phyloP scores from a whole-genome alignment of 2,329 filamentous ascomycete genomes.

The Sporothrix humicola region DNA sequence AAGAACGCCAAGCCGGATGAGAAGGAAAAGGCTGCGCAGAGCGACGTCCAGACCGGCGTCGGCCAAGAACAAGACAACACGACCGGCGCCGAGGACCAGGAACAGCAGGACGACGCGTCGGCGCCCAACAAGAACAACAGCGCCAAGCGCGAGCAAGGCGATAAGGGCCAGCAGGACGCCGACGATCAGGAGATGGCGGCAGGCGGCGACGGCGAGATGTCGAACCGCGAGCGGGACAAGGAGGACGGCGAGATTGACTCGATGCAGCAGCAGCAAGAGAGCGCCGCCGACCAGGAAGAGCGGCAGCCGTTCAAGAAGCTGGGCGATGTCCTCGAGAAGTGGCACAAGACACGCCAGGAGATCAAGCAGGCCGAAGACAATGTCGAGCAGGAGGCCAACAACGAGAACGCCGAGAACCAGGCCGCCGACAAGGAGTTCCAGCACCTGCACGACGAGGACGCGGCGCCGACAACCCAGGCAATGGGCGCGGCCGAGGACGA shows the following conservation, averaged over 20 bases:
- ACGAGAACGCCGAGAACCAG: slow-evolving; percentile 60
- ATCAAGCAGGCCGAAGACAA: slow-evolving; percentile 67
- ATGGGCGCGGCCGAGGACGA: slow-evolving; percentile 88
- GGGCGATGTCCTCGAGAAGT: slow-evolving; percentile 88
- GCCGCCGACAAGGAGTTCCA: slow-evolving; percentile 86
- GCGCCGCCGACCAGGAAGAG: slow-evolving; percentile 44
- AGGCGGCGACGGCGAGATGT: slow-evolving; percentile 65
- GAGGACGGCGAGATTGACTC: slow-evolving; percentile 52
- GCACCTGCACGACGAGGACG: slow-evolving; percentile 84
- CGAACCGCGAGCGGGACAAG: slow-evolving; percentile 47
- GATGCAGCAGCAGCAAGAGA: slow-evolving; percentile 45
- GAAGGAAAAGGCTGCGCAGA: slow-evolving; percentile 67
- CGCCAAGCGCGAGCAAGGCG: slow-evolving; percentile 69
- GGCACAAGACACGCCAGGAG: slow-evolving; percentile 86
- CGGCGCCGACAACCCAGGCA: slow-evolving; percentile 84
- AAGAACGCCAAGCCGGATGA: slow-evolving; percentile 59
- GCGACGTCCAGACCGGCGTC: slow-evolving; percentile 67
- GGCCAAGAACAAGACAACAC: slow-evolving; percentile 69
- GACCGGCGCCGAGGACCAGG: slow-evolving; percentile 38
- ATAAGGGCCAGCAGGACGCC: slow-evolving; percentile 67
- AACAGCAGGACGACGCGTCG: slow-evolving; percentile 32
- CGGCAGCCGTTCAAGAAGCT: slow-evolving; percentile 89
- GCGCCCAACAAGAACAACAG: slow-evolving; percentile 57
- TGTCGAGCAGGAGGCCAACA: slow-evolving; percentile 51
- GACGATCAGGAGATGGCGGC: slow-evolving; percentile 61